Evolutionary conservation across 2,329 filamentous ascomycete species (phyloP).

Genomic region (Cyphellophora attinorum): DNA sequence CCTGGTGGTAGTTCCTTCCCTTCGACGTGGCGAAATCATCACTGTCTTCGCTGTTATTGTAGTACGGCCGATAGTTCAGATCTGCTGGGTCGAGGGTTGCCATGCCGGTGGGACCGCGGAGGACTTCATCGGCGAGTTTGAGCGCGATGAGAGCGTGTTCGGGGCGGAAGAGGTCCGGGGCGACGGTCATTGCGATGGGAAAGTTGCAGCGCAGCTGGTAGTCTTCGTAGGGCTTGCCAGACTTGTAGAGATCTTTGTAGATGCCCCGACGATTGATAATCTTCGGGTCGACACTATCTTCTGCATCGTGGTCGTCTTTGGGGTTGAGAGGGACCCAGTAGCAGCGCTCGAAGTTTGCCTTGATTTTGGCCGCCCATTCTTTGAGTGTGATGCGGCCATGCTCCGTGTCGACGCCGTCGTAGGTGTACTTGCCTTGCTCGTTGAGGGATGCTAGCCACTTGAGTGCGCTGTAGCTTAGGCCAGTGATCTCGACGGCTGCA

Average conservation of each 20-base stretch:
- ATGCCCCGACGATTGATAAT: constrained; percentile 87
- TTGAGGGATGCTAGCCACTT: constrained; percentile 66
- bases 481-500: constrained; percentile 89
- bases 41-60: constrained; percentile 89
- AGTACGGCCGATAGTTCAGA: constrained; percentile 87
- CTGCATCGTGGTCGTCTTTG: constrained; percentile 51
- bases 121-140: constrained; percentile 64
- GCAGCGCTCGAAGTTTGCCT: constrained; percentile 79
- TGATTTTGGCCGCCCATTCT: constrained; percentile 72
- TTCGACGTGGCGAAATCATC: constrained; percentile 86
- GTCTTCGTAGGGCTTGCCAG: constrained; percentile 92
- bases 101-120: constrained; percentile 87
- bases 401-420: constrained; percentile 60
- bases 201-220: constrained; percentile 95
- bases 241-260: constrained; percentile 94
- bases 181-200: constrained; percentile 88
- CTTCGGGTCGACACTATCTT: constrained; percentile 69
- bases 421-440: constrained; percentile 59
- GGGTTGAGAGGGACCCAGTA: constrained; percentile 72
- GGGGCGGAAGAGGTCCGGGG: constrained; percentile 74
- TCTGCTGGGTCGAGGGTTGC: constrained; percentile 88
- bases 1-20: constrained; percentile 95
- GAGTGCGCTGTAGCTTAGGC: constrained; percentile 81
- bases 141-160: constrained; percentile 71
- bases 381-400: constrained; percentile 59